Evolutionary conservation across 2,329 filamentous ascomycete genomes (phyloP).

Genomic region (Cladophialophora exuberans): DNA sequence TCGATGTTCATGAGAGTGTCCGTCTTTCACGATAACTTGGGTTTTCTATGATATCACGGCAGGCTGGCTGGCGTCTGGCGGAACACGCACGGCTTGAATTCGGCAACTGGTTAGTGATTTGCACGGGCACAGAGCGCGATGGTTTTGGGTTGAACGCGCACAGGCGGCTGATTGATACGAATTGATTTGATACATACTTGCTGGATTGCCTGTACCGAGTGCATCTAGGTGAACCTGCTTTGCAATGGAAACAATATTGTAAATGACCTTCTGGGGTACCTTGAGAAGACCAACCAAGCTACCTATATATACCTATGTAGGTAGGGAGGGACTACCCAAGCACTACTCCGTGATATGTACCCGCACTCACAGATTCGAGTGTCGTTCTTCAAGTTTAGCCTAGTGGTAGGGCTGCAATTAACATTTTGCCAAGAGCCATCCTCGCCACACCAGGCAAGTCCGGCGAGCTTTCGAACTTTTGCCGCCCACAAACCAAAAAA

Average conservation of each 20-base stretch:
- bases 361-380: too few species aligned
- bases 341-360: too few species aligned
- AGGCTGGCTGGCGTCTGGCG: conserved; percentile 6
- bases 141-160: not conserved
- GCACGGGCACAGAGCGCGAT: not conserved
- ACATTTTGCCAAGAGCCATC: too few species aligned
- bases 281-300: too few species aligned
- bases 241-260: not conserved
- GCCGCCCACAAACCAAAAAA: too few species aligned
- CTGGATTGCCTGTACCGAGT: not conserved
- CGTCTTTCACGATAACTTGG: conserved; percentile 7
- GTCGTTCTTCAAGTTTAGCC: too few species aligned
- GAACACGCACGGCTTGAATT: not conserved
- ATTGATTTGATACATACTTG: not conserved
- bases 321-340: too few species aligned
- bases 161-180: conserved; percentile 5
- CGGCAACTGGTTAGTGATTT: not conserved
- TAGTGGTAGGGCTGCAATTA: too few species aligned
- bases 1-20: conserved; percentile 3
- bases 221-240: not conserved
- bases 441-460: too few species aligned
- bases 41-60: conserved; percentile 6
- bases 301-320: too few species aligned
- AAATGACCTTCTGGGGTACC: not conserved
- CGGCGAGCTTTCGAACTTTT: too few species aligned